Base-by-base conservation (phyloP, 1,139 yeast species). In the Sugiyamaella castrensis region DNA sequence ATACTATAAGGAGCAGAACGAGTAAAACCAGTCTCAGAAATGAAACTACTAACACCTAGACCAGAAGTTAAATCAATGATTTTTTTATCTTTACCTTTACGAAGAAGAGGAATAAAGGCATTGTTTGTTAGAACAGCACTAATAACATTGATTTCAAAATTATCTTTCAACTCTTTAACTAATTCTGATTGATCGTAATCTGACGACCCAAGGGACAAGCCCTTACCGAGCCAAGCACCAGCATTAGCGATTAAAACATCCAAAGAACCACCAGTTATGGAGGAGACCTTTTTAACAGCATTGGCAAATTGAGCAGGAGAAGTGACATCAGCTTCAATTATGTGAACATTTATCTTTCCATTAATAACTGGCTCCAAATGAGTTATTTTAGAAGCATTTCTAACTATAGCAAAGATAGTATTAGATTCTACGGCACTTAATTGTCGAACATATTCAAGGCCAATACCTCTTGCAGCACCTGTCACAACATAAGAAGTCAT, bases 171-270 rank as follows among this genome's bases (percentile, higher is more conserved):
- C 11, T 40, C 45, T 28, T 30, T 16, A n/a, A 38, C 19, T 16
- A 41, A n/a, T 3, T 31, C 39, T 2, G 24, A 37, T 10, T 35
- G 40, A 8, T 12, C 12, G 12, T 34, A 28, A 9, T 37, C 45
- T 12, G 37, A 38, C 27, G 36, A 32, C 9, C 52, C 46, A 26
- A 51, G 12, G 2, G 40, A 27, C 8, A 39, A 27, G 8, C 28
- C 47, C 7, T 44, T 11, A 10, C 39, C 44, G 9, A 8, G 4
- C 11, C 16, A 27, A 28, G 37, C 35, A 16, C 49, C 55, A 9
- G 53, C 53, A 35, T 52, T 52, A 31, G 52, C 55, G 40, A 52
- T 52, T 11, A 52, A 42, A n/a, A 50, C 53, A 30, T 52, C 55
- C 11, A 52, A 37, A 16, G 40, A 29, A 8, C 52, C 52, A 16